These are phyloP conservation scores for Aspergillus terreus DNA, from an alignment of 2,329 filamentous ascomycete genomes.

Conservation along the genomic window DNA sequence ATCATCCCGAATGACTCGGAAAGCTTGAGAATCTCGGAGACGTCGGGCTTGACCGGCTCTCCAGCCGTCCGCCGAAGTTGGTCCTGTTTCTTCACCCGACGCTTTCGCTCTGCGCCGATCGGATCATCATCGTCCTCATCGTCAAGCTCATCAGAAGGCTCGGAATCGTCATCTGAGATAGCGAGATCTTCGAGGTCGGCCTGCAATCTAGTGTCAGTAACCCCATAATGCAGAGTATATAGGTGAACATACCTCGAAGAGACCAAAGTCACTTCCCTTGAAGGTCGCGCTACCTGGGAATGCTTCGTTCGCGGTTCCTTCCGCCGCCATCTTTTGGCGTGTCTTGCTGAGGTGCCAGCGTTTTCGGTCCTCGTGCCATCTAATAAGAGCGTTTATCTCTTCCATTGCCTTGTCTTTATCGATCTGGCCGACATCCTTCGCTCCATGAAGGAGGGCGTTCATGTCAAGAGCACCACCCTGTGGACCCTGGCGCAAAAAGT, in stretches of 20 bases:
- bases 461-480: conserved; percentile 83
- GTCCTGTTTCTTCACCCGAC: conserved; percentile 73
- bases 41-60: conserved; percentile 74
- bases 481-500: conserved; percentile 85
- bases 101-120: conserved; percentile 78
- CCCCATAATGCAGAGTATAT: not conserved
- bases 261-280: conserved; percentile 79
- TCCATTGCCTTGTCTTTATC: conserved; percentile 68
- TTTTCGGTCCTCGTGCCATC: conserved; percentile 93
- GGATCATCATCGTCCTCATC: conserved; percentile 78
- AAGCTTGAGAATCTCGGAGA: conserved; percentile 77
- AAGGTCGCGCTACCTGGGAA: conserved; percentile 59
- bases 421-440: conserved; percentile 62
- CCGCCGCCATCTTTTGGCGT: conserved; percentile 95
- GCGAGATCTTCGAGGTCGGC: conserved; percentile 79
- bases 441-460: conserved; percentile 86
- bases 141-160: conserved; percentile 63
- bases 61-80: conserved; percentile 74
- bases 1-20: conserved; percentile 76
- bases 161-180: conserved; percentile 69
- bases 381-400: conserved; percentile 82
- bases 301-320: conserved; percentile 52
- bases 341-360: conserved; percentile 99
- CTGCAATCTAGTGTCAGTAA: conserved; percentile 30
- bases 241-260: conserved; percentile 63